Evolutionary conservation across 352 stramenopile genomes (phyloP), one percentile per base, ranked within the genome.

Genomic region (Globisporangium okanoganense): DNA sequence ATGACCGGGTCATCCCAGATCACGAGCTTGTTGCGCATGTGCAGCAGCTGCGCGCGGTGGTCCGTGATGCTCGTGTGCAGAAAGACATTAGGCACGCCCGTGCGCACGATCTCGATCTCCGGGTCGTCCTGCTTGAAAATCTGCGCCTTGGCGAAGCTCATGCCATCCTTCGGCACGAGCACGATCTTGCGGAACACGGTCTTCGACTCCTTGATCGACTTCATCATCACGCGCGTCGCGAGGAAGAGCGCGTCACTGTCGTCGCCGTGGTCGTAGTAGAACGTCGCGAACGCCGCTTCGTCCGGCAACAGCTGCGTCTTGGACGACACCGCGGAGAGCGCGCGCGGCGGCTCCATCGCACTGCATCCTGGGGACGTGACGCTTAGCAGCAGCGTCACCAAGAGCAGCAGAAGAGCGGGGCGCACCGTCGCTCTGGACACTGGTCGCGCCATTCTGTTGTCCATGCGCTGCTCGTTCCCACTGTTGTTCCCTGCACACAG

Each of bases 11-110:
- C 80, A 61, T 93, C 84, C 84, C 84, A 93, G 40, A 93, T 76
- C 51, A 81, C 82, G 35, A 91, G 65, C 52, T 91, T 93, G 64
- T 93, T 93, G 50, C 82, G 82, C 79, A 90, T 89, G 64, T 93
- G 84, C 64, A 90, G 62, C 58, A 93, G 61, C 62, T 91, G 84
- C 43, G 84, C 83, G 36, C 80, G 75, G 22, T 75, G 67, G 58
- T 93, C 78, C 12, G 70, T 89, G 53, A 90, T 62, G 27, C 67
- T 65, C 69, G 76, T 74, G 62, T 80, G 70, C 44, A 70, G 63
- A 56, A 88, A 92, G 14, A 92, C 81, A 41, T 92, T 92, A 29
- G 83, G 76, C 53, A 88, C 79, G 20, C 77, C 72, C 1, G 74
- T 72, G 54, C 58, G 78, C 54, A 90, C 66, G 64, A 92, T 83